Base-by-base conservation (phyloP, 306 rosid species). In the Pterocarpus macrocarpus region DNA sequence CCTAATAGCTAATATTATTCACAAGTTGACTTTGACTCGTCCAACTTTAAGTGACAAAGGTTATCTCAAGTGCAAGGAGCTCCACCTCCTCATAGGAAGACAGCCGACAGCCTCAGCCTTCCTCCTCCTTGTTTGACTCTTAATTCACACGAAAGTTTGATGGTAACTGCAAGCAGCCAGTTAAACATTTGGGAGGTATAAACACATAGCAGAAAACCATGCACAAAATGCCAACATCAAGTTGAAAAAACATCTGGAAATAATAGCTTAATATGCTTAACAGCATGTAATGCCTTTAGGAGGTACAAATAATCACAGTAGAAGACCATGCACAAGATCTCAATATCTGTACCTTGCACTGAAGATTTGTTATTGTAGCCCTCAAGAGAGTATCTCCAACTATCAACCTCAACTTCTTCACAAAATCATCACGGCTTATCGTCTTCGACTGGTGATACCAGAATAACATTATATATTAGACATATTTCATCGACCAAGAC, bases 381-480 rank as follows among this genome's bases (percentile, higher is more conserved):
- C 95, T 81, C 89, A 94, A 81, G 78, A 94, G 81, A 72, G 72
- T 38, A 85, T 94, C 98, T 81, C 95, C 94, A 79, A 88, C 95
- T 59, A 78, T 84, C 79, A 79, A 61, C 83, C 97, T 94, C 88
- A 94, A 80, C 79, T 81, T 87, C 83, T 68, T 88, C 59, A 90
- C 86, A 70, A 94, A 91, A 43, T 91, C 95, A 59, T 84, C 95
- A 30, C 95, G 95, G 16, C 73, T 69, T 17, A 94, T 80, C 84
- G 79, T 85, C 90, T 88, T 91, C 52, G 86, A 84, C 98, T 94
- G 85, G 69, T 45, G 73, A 83, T 33, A 50, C 35, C 50, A 43
- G 39, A 16, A 64, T 17, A 55, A 43, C 6, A 5, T 5, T 5
- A 12, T 28, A 44, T 28, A 55, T 61, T 32, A 38, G 62, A 78